These are phyloP conservation scores for Penicillium sp. DNA, from an alignment of 2,329 filamentous ascomycete genomes.

Conservation along the genomic window DNA sequence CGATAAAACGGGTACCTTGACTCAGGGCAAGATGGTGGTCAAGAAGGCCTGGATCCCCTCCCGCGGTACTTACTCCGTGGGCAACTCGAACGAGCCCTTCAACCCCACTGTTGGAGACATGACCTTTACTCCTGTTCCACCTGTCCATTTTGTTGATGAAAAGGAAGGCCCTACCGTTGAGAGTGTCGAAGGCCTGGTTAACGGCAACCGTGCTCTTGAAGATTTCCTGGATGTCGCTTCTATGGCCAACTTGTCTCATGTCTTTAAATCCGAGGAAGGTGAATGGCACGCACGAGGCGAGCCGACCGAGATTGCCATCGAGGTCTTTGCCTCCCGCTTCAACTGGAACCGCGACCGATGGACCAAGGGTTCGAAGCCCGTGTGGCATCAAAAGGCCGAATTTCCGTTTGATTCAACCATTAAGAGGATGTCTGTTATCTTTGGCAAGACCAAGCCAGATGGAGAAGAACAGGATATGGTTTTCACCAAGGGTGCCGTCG, in stretches of 20 bases:
- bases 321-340: slow-evolving; percentile 74
- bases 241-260: slow-evolving; percentile 68
- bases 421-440: slow-evolving; percentile 78
- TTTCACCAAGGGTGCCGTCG: slow-evolving; percentile 62
- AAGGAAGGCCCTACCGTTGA: slow-evolving; percentile 30
- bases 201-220: slow-evolving; percentile 54
- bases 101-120: slow-evolving; percentile 61
- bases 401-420: slow-evolving; percentile 76
- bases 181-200: slow-evolving; percentile 40
- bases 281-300: slow-evolving; percentile 69
- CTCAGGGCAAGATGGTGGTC: slow-evolving; percentile 68
- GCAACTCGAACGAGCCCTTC: slow-evolving; percentile 60
- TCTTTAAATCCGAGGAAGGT: slow-evolving; percentile 59
- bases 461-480: slow-evolving; percentile 35
- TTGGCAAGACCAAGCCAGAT: slow-evolving; percentile 37
- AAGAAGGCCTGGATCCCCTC: slow-evolving; percentile 64
- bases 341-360: slow-evolving; percentile 64
- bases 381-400: slow-evolving; percentile 67
- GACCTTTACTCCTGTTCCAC: slow-evolving; percentile 42
- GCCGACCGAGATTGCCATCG: slow-evolving; percentile 75
- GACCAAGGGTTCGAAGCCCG: slow-evolving; percentile 54
- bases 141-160: slow-evolving; percentile 37
- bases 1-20: slow-evolving; percentile 65
- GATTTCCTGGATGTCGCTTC: slow-evolving; percentile 67
- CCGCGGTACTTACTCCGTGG: slow-evolving; percentile 62